phyloP scores from a whole-genome alignment of 1,284 basidiomycete species.

The Rhodotorula glutinis region DNA sequence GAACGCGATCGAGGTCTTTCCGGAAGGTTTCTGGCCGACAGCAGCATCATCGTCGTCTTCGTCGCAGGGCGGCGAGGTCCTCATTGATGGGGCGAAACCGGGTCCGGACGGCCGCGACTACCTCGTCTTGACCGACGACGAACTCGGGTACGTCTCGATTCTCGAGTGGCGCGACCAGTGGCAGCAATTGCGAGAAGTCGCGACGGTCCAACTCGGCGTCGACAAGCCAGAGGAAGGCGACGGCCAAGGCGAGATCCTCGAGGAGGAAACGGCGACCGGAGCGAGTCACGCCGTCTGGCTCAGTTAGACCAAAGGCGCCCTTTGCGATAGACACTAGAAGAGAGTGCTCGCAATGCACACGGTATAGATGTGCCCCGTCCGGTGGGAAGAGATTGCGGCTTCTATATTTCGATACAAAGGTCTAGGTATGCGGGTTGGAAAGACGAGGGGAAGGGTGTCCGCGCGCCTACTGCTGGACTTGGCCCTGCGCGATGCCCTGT shows the following conservation, averaged over 20 bases:
- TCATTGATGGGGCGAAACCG: background rate
- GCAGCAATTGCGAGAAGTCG: constrained; percentile 42
- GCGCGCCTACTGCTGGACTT: background rate
- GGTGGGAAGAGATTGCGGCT: too few relatives aligned
- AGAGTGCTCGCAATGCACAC: background rate
- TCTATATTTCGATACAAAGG: too few relatives aligned
- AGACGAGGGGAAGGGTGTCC: background rate
- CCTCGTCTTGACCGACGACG: constrained; percentile 48
- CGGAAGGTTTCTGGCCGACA: constrained; percentile 22
- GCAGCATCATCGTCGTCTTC: background rate
- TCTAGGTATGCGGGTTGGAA: background rate
- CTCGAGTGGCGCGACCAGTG: constrained; percentile 40
- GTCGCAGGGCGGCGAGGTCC: background rate
- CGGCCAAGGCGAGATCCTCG: constrained; percentile 8
- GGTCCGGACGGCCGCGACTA: constrained; percentile 39
- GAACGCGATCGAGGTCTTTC: constrained; percentile 49
- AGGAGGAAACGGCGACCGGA: constrained; percentile 30
- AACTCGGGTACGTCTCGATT: constrained; percentile 46
- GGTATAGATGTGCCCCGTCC: too few relatives aligned
- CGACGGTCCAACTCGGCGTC: constrained; percentile 39
- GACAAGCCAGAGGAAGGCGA: constrained; percentile 10
- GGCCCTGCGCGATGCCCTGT: background rate
- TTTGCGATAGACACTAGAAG: too few relatives aligned
- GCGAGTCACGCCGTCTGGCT: constrained; percentile 45
- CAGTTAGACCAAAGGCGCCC: too few relatives aligned